Percentiles rank a stretch among this genome's conserved stretches.
phyloP scores from a whole-genome alignment of 1,284 basidiomycete genomes.

The Ustilago bromivora region DNA sequence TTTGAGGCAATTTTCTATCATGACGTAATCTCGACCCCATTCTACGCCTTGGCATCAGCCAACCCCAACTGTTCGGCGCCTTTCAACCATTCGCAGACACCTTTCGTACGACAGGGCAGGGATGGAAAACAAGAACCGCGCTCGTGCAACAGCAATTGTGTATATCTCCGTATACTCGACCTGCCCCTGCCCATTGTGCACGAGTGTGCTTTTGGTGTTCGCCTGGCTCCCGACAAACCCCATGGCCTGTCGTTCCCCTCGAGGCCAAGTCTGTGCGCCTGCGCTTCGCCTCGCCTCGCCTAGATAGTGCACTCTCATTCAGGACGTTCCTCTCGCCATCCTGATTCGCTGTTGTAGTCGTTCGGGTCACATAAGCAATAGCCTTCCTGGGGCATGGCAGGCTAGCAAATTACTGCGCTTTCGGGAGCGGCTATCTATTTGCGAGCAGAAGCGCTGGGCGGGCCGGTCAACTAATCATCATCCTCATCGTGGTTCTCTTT shows the following conservation, averaged over 20 bases:
- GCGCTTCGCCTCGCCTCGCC: neutral
- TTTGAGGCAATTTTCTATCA: slow-evolving; percentile 23
- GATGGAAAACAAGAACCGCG: neutral
- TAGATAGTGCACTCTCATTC: slow-evolving; percentile 1
- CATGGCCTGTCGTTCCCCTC: neutral
- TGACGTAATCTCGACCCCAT: slow-evolving; percentile 15
- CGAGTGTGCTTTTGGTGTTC: neutral
- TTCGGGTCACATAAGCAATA: too few species aligned
- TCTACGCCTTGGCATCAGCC: neutral
- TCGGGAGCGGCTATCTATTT: slow-evolving; percentile 8
- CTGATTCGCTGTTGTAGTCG: too few species aligned
- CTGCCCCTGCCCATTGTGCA: neutral
- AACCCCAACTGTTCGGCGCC: neutral
- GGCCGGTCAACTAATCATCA: slow-evolving; percentile 9
- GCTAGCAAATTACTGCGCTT: too few species aligned
- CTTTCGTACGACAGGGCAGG: neutral
- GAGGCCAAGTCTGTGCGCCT: neutral
- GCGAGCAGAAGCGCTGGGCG: neutral
- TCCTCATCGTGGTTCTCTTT: neutral
- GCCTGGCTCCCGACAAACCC: neutral
- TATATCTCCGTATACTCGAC: slow-evolving; percentile 12
- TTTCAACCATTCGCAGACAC: neutral
- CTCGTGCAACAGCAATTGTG: slow-evolving; percentile 7
- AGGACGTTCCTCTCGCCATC: neutral
- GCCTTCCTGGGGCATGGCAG: too few species aligned